Evolutionary conservation across 2,329 filamentous ascomycete species (phyloP).

Genomic region (Colletotrichum somersetense): DNA sequence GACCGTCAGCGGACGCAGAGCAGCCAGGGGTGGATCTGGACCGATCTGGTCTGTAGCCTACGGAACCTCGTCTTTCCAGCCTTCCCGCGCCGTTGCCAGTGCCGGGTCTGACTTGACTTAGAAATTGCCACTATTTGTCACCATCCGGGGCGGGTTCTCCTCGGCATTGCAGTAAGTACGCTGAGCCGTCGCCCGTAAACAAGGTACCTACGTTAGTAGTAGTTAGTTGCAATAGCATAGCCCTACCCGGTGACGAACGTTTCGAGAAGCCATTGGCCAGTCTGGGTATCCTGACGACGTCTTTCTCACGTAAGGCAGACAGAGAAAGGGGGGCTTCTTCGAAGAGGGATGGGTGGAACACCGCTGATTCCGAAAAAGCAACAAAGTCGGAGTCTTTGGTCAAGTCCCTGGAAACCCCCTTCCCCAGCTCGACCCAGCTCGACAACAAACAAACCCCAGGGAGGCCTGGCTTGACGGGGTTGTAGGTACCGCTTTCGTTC

Average conservation of each 20-base stretch:
- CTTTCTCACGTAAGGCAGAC: conserved; percentile 11
- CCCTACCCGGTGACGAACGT: conserved; percentile 15
- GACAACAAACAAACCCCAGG: background rate
- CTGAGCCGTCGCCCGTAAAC: conserved; percentile 3
- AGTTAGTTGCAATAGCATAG: conserved; percentile 4
- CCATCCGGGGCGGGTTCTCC: background rate
- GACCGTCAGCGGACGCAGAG: conserved; percentile 9
- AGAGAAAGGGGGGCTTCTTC: background rate
- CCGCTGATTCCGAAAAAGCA: conserved; percentile 39
- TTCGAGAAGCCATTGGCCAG: conserved; percentile 14
- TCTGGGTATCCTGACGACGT: background rate
- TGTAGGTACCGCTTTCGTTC: background rate
- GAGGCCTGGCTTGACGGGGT: background rate
- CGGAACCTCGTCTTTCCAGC: conserved; percentile 22
- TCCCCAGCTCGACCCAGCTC: background rate
- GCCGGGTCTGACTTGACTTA: conserved; percentile 14
- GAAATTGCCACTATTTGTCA: conserved; percentile 20
- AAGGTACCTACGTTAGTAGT: background rate
- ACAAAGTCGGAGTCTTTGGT: conserved; percentile 19
- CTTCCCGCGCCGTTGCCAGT: conserved; percentile 13
- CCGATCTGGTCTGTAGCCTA: conserved; percentile 13
- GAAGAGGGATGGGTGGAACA: conserved; percentile 11
- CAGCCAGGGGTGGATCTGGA: conserved; percentile 7
- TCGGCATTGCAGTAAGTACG: background rate
- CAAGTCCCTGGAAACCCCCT: background rate